Conservation (phyloP, 2,329 filamentous ascomycete species). For the Ophiostoma tasmaniense region DNA sequence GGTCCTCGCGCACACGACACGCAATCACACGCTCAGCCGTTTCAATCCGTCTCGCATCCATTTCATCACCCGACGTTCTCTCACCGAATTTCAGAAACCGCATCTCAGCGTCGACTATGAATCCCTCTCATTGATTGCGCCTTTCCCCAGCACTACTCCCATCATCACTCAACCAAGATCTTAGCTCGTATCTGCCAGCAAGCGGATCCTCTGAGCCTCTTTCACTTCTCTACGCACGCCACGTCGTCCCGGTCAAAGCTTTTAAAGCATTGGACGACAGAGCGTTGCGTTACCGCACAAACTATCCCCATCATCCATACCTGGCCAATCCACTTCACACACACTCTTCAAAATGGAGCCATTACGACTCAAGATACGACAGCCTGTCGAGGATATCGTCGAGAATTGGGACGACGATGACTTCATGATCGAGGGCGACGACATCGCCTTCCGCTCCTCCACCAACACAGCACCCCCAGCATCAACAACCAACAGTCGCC, state of each 20-base stretch:
- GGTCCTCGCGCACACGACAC: not conserved
- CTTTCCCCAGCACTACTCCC: not conserved
- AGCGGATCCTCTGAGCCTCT: not conserved
- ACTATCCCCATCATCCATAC: not conserved
- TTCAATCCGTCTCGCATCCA: not conserved
- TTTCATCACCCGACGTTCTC: not conserved
- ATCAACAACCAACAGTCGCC: slow-evolving; percentile 39
- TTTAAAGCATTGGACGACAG: slow-evolving; percentile 13
- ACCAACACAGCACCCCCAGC: slow-evolving; percentile 34
- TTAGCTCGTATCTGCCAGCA: slow-evolving; percentile 1
- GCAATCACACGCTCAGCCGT: not conserved
- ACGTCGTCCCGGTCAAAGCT: slow-evolving; percentile 14
- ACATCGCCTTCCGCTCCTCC: slow-evolving; percentile 51
- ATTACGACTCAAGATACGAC: slow-evolving; percentile 44
- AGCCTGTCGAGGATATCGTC: slow-evolving; percentile 51
- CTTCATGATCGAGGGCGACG: slow-evolving; percentile 60
- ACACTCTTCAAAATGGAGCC: slow-evolving; percentile 39
- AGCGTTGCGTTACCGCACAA: slow-evolving; percentile 10
- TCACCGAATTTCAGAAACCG: not conserved
- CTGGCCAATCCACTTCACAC: slow-evolving; percentile 1
- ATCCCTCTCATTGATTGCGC: slow-evolving; percentile 26
- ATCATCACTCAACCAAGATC: not conserved
- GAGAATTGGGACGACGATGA: slow-evolving; percentile 77
- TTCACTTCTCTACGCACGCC: slow-evolving; percentile 14
- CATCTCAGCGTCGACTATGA: slow-evolving; percentile 27